Conservation (phyloP, 1,284 basidiomycete genomes). For the Fomes fomentarius region DNA sequence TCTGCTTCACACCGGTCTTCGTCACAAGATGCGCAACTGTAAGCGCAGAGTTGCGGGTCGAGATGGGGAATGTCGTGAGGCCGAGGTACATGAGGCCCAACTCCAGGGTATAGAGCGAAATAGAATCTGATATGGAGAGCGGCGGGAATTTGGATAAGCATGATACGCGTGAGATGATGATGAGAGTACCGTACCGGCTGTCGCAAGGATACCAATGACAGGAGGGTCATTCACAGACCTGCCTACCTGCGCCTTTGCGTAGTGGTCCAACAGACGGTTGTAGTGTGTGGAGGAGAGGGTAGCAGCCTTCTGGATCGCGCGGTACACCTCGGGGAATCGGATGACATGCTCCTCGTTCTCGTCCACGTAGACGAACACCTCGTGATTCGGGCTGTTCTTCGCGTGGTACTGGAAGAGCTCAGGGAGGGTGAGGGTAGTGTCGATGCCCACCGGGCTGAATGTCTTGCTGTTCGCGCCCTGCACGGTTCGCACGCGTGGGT, state of each 20-base stretch:
- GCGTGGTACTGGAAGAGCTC: constrained; percentile 41
- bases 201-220: constrained; percentile 29
- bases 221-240: constrained; percentile 5
- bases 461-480: constrained; percentile 25
- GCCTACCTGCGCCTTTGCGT: constrained; percentile 6
- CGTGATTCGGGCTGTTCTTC: constrained; percentile 36
- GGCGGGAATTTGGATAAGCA: too few species aligned
- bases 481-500: background rate
- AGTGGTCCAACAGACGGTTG: background rate
- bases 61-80: constrained; percentile 39
- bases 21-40: constrained; percentile 40
- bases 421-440: constrained; percentile 38
- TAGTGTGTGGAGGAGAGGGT: constrained; percentile 10
- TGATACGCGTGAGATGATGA: too few species aligned
- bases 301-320: constrained; percentile 26
- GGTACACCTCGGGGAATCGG: constrained; percentile 32
- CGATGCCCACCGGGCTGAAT: constrained; percentile 37
- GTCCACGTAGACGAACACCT: constrained; percentile 36
- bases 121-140: constrained; percentile 28
- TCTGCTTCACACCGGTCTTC: constrained; percentile 28
- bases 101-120: constrained; percentile 33
- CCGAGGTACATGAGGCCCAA: constrained; percentile 32
- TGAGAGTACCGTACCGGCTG: too few species aligned
- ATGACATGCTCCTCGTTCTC: constrained; percentile 29
- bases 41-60: constrained; percentile 41